Conservation (phyloP, 2,329 filamentous ascomycete genomes). For the Ambrosiella beaveri region DNA sequence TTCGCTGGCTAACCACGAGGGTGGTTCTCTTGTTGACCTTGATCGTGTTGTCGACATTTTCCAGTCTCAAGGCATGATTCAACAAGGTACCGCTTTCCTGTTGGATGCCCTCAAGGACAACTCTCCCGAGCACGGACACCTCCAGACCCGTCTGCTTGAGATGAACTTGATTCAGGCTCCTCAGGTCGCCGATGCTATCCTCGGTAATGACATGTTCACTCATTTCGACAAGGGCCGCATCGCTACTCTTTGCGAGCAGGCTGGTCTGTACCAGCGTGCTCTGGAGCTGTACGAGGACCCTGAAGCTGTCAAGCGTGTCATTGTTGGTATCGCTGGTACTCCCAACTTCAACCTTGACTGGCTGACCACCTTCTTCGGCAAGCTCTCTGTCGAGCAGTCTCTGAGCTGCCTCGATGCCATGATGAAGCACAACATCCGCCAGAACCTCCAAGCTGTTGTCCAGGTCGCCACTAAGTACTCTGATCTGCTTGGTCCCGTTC, state of each 20-base stretch:
- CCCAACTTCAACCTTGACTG: conserved; percentile 83
- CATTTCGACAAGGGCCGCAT: conserved; percentile 88
- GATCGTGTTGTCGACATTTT: conserved; percentile 95
- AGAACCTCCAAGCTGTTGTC: conserved; percentile 87
- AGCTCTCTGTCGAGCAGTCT: conserved; percentile 86
- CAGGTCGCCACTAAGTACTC: conserved; percentile 97
- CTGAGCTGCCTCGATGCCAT: conserved; percentile 90
- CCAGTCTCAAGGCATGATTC: conserved; percentile 93
- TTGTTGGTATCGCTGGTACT: conserved; percentile 63
- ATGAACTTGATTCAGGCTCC: conserved; percentile 97
- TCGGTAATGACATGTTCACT: conserved; percentile 96
- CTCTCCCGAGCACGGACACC: conserved; percentile 75
- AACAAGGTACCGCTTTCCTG: conserved; percentile 94
- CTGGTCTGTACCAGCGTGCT: conserved; percentile 70
- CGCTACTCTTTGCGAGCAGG: conserved; percentile 81
- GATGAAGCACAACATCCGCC: conserved; percentile 90
- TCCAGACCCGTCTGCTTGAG: conserved; percentile 88
- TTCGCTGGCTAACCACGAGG: conserved; percentile 77
- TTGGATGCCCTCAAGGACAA: conserved; percentile 92
- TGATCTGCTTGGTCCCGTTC: conserved; percentile 73
- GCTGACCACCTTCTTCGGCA: conserved; percentile 82
- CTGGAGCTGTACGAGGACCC: conserved; percentile 91
- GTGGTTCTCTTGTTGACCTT: conserved; percentile 74
- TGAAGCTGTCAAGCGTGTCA: conserved; percentile 72
- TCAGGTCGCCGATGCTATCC: conserved; percentile 92